Base-by-base conservation (phyloP, 352 stramenopile species). In the Pythium sp. region DNA sequence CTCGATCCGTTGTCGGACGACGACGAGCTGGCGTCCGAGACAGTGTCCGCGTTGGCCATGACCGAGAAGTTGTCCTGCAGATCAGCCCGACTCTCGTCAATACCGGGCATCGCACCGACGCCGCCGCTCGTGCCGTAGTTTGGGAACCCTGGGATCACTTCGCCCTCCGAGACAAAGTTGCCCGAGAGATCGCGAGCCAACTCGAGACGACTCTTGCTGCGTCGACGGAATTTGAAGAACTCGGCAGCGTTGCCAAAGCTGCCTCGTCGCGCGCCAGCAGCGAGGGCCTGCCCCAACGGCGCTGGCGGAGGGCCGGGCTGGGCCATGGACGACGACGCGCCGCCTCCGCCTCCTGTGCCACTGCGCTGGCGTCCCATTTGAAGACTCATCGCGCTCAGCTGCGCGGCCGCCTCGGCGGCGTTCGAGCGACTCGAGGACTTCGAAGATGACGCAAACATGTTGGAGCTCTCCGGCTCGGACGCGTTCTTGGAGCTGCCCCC, bases 211-310 rank as follows among this genome's bases (percentile, higher is more conserved):
- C 87, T 94, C 77, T 94, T 94, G 68, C 87, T 94, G 68, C 87
- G 84, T 79, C 87, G 83, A 56, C 87, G 87, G 51, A 93, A 94
- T 63, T 93, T 93, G 72, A 92, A 94, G 28, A 94, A 92, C 64
- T 94, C 85, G 15, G 87, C 87, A 24, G 87, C 87, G 69, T 94
- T 94, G 1, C 87, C 87, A 70, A 94, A 94, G 55, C 85, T 93
- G 49, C 85, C 84, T 56, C 87, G 85, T 47, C 86, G 75, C 58
- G 75, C 74, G 11, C 77, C 74, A 18, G 62, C 75, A 6, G 78
- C 68, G 0, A 82, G 78, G 20, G 72, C 81, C 8, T 79, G 74
- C 14, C 77, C 32, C 0, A 79, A 68, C 14, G 67, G 58, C 7
- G 51, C 69, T 14, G 64, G n/a, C 15, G 61, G 53, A 15, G 70